Percentiles rank a stretch among this genome's conserved stretches.
Evolutionary conservation across 345 rosid genomes (phyloP).

Genomic region (Hibiscus trionum): DNA sequence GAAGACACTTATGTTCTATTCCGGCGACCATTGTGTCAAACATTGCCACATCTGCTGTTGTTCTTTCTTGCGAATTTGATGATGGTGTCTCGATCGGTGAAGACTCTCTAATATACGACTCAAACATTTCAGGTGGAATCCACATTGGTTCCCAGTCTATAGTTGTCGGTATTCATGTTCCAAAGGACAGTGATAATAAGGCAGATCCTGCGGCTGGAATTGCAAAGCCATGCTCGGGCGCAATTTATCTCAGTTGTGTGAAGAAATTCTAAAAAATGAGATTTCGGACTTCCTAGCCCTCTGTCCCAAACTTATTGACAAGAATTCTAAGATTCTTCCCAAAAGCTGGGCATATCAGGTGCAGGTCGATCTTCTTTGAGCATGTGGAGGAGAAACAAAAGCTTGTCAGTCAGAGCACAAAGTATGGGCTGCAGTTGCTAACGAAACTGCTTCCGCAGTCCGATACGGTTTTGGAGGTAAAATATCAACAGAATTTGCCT

Average conservation of each 20-base stretch:
- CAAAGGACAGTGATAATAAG: conserved; percentile 27
- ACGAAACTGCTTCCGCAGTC: conserved; percentile 92
- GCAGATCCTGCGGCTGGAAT: conserved; percentile 79
- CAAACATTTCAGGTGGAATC: conserved; percentile 55
- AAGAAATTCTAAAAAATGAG: conserved; percentile 77
- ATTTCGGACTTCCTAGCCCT: conserved; percentile 47
- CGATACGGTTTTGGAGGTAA: conserved; percentile 88
- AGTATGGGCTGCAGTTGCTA: conserved; percentile 91
- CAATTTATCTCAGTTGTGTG: conserved; percentile 69
- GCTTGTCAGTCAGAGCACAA: conserved; percentile 58
- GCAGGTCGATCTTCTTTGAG: conserved; percentile 83
- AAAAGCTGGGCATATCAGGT: conserved; percentile 88
- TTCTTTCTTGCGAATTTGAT: conserved; percentile 81
- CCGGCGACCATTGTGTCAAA: conserved; percentile 89
- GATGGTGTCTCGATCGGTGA: conserved; percentile 87
- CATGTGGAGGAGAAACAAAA: conserved; percentile 50
- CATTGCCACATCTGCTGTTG: conserved; percentile 79
- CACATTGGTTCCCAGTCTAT: conserved; percentile 88
- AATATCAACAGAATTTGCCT: not conserved
- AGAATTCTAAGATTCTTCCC: conserved; percentile 80
- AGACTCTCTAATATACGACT: conserved; percentile 86
- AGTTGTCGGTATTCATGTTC: conserved; percentile 75
- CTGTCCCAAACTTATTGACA: conserved; percentile 64
- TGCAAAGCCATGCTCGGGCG: conserved; percentile 79
- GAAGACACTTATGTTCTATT: conserved; percentile 86